Base-by-base conservation (phyloP, 2,329 filamentous ascomycete genomes). In the Colletotrichum falcatum region DNA sequence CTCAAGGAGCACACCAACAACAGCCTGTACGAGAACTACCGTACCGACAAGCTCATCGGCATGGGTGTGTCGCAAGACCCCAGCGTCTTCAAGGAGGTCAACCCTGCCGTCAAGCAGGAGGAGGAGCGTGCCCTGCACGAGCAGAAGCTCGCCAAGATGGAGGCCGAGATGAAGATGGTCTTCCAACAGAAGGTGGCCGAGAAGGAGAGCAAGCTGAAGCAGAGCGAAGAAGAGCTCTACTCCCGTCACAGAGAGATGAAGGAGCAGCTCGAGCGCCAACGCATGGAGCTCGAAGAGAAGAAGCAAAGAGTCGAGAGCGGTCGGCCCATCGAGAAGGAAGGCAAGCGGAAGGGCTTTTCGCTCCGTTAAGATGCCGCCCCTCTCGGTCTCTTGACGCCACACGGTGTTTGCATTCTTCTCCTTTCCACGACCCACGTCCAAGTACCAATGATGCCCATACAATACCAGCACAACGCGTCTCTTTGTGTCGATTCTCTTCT, bases 1-100 rank as follows among this genome's bases (percentile, higher is more conserved):
- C 94, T 99, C 87, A 99, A 99, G 91, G 96, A 99, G 88, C 94
- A 99, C 88, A 99, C 96, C 83, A 99, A 98, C 91, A 99, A 99
- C 87, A 90, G 88, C 75, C 87, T 99, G 78, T 99, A 99, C 87
- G 96, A 99, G 88, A 98, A 98, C 89, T 99, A 99, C 92, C 92
- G 96, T 84, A 98, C 95, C 79, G 96, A 98, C 86, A 99, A 99
- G 91, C 94, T 99, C 79, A 95, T 95, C 76, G 91, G 92, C 77
- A 98, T 99, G 95, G 96, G 96, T 82, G 95, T 99, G 77, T 95
- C 95, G 75, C 96, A 99, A 83, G 96, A 99, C 85, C 95, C 95
- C 76, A 97, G 93, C 81, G 96, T 99, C 77, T 99, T 99, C 93
- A 99, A 99, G 90, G 96, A 99, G 91, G 94, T 99, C 88, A 99